phyloP scores from a whole-genome alignment of 768 basidiomycete genomes.

The Astraeus odoratus region DNA sequence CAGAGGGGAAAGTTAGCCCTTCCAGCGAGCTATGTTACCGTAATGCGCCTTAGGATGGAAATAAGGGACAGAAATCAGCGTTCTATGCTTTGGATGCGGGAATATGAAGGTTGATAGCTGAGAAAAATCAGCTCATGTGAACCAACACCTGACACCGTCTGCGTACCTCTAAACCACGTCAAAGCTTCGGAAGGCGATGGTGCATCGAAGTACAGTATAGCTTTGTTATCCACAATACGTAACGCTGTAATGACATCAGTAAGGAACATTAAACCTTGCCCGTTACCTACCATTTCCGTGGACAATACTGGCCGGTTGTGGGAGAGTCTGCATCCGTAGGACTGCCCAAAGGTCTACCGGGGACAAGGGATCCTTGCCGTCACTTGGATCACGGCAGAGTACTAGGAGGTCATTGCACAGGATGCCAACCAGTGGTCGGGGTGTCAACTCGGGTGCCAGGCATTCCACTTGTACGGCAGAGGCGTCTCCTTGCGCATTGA shows the following conservation, averaged over 20 bases:
- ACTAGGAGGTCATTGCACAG: constrained; percentile 93
- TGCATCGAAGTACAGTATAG: constrained; percentile 83
- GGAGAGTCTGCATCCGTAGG: constrained; percentile 87
- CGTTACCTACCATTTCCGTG: constrained; percentile 65
- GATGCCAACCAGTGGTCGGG: constrained; percentile 71
- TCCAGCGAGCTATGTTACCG: constrained; percentile 8
- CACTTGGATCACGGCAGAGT: constrained; percentile 80
- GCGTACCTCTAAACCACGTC: constrained; percentile 84
- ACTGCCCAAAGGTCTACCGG: constrained; percentile 95
- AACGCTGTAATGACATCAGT: constrained; percentile 43
- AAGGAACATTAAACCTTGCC: neutral
- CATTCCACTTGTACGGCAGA: constrained; percentile 86
- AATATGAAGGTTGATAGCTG: constrained; percentile 87
- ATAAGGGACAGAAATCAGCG: constrained; percentile 8
- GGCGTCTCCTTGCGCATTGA: constrained; percentile 69
- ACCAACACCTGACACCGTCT: neutral
- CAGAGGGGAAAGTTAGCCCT: constrained; percentile 9
- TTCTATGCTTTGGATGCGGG: constrained; percentile 70
- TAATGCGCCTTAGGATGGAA: neutral
- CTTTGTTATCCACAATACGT: constrained; percentile 87
- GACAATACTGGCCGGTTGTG: constrained; percentile 85
- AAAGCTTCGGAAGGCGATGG: constrained; percentile 78
- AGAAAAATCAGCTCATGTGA: neutral
- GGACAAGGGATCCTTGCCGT: constrained; percentile 67
- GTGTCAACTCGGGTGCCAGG: constrained; percentile 79